Base-by-base conservation (phyloP, 2,329 filamentous ascomycete species). In the Paecilomyces dactylethromorphus region DNA sequence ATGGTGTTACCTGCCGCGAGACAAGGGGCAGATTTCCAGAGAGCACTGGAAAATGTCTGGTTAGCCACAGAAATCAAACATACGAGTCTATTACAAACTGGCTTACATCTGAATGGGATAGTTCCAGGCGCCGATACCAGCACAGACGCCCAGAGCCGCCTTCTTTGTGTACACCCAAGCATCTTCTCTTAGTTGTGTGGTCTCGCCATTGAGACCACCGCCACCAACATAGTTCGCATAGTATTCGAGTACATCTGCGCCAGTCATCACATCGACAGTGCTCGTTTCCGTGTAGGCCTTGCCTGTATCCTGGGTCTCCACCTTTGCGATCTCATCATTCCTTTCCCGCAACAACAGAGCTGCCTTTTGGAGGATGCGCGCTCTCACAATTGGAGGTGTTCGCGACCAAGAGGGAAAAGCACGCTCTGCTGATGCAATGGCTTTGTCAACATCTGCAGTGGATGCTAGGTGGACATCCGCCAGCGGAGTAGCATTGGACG, bases 121-220 rank as follows among this genome's bases (percentile, higher is more conserved):
- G 76, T 95, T 95, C 91, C 91, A 95, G 13, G 91, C 91, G 58
- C 91, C 91, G 64, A 95, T 95, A 59, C 90, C 91, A 13, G 84
- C 91, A 71, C 91, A 95, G 13, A 94, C 90, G 26, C 91, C 91
- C 18, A 95, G 78, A 4, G 91, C 83, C 65, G 90, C 88, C 72
- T 94, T 93, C 68, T 85, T 87, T 11, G 89, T 92, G 74, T 92
- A 91, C 39, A 94, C 85, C 84, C 88, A 92, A 3, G 91, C 90
- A 64, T 91, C 87, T 55, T 86, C 81, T 45, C 91, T 82, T 50
- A 95, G 79, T 58, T 87, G 85, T 54, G 87, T 87, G 21, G 89
- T 88, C 74, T 93, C 90, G 59, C 91, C 91, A 67, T 93, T 92
- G 62, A 93, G 78, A 21, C 91, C 88, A 57, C 90, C 90, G 50